Conservation (phyloP, 2,329 filamentous ascomycete species). For the Tolypocladium cylindrosporum region DNA sequence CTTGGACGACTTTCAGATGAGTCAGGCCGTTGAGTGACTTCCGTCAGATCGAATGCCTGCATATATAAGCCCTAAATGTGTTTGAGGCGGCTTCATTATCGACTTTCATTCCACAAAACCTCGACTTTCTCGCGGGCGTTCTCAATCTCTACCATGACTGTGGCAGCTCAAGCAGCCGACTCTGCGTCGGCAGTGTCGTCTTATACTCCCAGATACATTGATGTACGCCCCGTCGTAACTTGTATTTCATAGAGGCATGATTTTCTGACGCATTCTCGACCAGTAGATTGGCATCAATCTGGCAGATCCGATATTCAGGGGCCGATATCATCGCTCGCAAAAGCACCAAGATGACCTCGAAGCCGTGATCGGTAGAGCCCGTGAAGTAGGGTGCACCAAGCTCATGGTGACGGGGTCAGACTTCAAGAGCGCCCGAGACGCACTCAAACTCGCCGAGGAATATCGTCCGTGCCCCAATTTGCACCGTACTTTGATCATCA, state of each 20-base stretch:
- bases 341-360: constrained; percentile 63
- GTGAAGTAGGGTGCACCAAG: constrained; percentile 71
- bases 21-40: not conserved
- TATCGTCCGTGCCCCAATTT: constrained; percentile 50
- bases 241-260: not conserved
- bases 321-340: constrained; percentile 72
- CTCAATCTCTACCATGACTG: constrained; percentile 6
- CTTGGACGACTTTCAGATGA: not conserved
- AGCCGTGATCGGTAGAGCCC: constrained; percentile 69
- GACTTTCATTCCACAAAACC: not conserved
- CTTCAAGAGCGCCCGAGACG: constrained; percentile 65
- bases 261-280: constrained; percentile 3
- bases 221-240: constrained; percentile 34
- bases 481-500: not conserved
- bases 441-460: constrained; percentile 60
- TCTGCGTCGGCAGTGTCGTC: constrained; percentile 7
- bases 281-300: constrained; percentile 84
- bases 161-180: constrained; percentile 14
- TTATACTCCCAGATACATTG: constrained; percentile 45
- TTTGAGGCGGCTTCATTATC: not conserved
- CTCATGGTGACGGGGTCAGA: constrained; percentile 92
- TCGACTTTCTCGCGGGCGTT: not conserved
- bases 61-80: not conserved
- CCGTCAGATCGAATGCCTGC: not conserved
- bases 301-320: constrained; percentile 81